These are phyloP conservation scores for Ramichloridium luteum DNA, from an alignment of 2,329 filamentous ascomycete genomes.

Conservation along the genomic window DNA sequence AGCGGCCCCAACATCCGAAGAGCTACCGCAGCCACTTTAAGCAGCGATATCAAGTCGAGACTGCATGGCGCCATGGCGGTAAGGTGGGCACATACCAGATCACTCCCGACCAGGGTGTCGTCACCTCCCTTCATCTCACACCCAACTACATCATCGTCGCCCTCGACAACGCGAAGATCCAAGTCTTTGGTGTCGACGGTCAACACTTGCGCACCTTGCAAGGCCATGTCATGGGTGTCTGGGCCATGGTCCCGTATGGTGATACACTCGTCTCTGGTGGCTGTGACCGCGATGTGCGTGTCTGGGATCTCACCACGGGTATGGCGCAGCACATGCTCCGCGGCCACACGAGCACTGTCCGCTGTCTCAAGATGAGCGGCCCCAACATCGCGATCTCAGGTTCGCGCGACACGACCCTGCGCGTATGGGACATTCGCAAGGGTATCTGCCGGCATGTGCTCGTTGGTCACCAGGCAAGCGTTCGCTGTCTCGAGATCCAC, in stretches of 20 bases:
- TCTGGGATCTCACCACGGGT: constrained; percentile 90
- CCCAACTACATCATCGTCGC: constrained; percentile 95
- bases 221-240: constrained; percentile 97
- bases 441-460: constrained; percentile 84
- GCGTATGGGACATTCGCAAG: constrained; percentile 86
- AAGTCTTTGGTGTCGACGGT: constrained; percentile 90
- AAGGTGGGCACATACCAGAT: constrained; percentile 73
- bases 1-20: constrained; percentile 49
- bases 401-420: constrained; percentile 83
- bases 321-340: constrained; percentile 69
- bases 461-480: constrained; percentile 88
- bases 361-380: constrained; percentile 96
- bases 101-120: constrained; percentile 90
- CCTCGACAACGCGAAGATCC: constrained; percentile 94
- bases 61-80: constrained; percentile 91
- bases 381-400: constrained; percentile 89
- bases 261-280: constrained; percentile 91
- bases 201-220: constrained; percentile 78
- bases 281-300: constrained; percentile 89
- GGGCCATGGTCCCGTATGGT: constrained; percentile 98
- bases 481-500: constrained; percentile 88
- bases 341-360: constrained; percentile 90
- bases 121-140: constrained; percentile 88
- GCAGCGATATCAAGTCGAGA: constrained; percentile 91
- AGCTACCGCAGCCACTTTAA: constrained; percentile 97